Evolutionary conservation across 306 rosid genomes (phyloP), one percentile per base, ranked within the genome.

Genomic region (Cucurbita ficifolia): DNA sequence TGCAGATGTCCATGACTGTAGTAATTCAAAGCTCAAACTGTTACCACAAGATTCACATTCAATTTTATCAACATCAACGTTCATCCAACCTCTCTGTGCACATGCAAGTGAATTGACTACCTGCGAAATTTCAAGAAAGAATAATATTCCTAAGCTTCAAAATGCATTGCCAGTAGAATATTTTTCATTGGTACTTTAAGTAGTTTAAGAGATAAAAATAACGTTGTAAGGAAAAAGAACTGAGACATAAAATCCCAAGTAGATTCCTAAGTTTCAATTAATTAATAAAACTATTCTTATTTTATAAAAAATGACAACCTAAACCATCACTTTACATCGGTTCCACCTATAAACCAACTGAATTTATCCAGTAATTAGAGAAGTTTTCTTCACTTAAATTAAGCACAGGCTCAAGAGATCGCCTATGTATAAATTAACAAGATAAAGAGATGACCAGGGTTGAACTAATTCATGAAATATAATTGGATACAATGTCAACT

Each of bases 21-120:
- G 77, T 62, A 82, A 75, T 62, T 83, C 61, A 86, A 84, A 88
- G 78, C 83, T 82, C 80, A 85, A 77, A 86, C 54, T 79, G 39
- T 86, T 84, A 73, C 90, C 81, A 74, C 99, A 95, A 50, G 96
- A 88, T 69, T 95, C 99, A 29, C 99, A 95, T 11, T 79, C 89
- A 83, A 95, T 82, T 82, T 89, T 91, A 81, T 95, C 96, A 48
- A 80, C 87, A 72, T 90, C 92, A n/a, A 88, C 81, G 82, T 86
- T 85, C 61, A 85, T 79, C 99, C 99, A 95, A 79, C 99, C 99
- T 83, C 85, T 91, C 78, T 85, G 95, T 75, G 97, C 96, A 85
- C 99, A 95, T 77, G 93, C 84, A 86, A 88, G 79, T 11, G 97
- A 82, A 86, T 84, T 79, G 68, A 89, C 77, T 39, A 81, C 79